These are phyloP conservation scores for Fusarium devonianum DNA, from an alignment of 2,329 filamentous ascomycete genomes.

Conservation along the genomic window DNA sequence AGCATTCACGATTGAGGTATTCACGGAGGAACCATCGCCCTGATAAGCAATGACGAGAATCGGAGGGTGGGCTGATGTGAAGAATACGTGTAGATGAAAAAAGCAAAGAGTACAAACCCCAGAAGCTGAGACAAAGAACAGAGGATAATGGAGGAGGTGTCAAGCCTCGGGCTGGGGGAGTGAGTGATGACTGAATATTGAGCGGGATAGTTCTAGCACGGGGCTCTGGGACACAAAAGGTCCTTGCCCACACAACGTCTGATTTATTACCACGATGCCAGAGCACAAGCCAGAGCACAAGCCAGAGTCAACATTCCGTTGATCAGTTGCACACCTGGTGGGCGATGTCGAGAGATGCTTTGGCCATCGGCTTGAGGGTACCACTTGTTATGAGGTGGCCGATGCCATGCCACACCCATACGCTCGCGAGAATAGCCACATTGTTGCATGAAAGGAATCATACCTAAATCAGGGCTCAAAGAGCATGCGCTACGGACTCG, in stretches of 20 bases:
- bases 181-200: too few species aligned
- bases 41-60: background rate
- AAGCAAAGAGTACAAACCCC: constrained; percentile 2
- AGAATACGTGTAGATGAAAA: constrained; percentile 32
- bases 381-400: too few species aligned
- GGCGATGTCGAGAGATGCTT: too few species aligned
- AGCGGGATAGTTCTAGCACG: too few species aligned
- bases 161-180: background rate
- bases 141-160: background rate
- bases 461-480: background rate
- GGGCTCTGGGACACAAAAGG: too few species aligned
- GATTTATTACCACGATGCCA: too few species aligned
- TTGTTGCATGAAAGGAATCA: background rate
- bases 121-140: constrained; percentile 18
- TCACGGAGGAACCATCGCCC: constrained; percentile 6
- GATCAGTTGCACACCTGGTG: too few species aligned
- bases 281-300: too few species aligned
- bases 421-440: background rate
- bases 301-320: too few species aligned
- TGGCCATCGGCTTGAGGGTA: too few species aligned
- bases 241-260: too few species aligned
- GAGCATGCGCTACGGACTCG: background rate
- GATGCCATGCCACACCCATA: too few species aligned
- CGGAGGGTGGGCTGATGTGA: constrained; percentile 10
- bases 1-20: constrained; percentile 16